Evolutionary conservation across 371 early-diverging fungal species (phyloP), one percentile per base, ranked within the genome.

Genomic region (Smittium culicis): DNA sequence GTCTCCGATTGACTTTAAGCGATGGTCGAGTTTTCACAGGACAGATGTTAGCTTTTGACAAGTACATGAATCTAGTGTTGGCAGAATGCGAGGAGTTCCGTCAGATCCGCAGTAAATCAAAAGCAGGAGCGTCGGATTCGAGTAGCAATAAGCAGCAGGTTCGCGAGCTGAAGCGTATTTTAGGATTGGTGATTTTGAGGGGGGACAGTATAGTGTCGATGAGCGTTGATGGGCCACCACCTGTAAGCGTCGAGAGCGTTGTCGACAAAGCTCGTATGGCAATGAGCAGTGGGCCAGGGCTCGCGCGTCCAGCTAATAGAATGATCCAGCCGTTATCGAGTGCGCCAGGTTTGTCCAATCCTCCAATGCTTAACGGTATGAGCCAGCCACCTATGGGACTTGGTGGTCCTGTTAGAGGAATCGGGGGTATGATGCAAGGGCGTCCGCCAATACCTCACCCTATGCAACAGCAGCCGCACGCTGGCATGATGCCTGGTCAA

Each of bases 21-120:
- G 98, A 98, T 78, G 88, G 92, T 65, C 87, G 96, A 69, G 85
- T 86, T 5, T 77, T 98, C 71, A 86, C 94, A 8, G 98, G 98
- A 34, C 93, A 95, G 71, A 93, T 98, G 94, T 83, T 96, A 59
- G 96, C 98, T 28, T 98, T 94, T 72, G 98, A 98, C 78, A 93
- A 91, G 74, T 92, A 95, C 79, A 96, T 98, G 96, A 98, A 98
- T 74, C 80, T 98, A 68, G 98, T 98, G 24, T 82, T 98, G 31
- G 85, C 93, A 25, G 98, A 96, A 75, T 93, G 94, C 81, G 93
- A 98, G 73, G 98, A 98, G 79, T 93, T 92, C 74, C 87, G 98
- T 63, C 89, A 83, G 72, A 80, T 93, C 70, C 92, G 90, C 71
- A 76, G 85, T 55, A 89, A 77, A 84, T 82, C 70, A 65, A 55